These are phyloP conservation scores for Sergeia podlipaevii DNA, from an alignment of 208 protist species.

Conservation along the genomic window DNA sequence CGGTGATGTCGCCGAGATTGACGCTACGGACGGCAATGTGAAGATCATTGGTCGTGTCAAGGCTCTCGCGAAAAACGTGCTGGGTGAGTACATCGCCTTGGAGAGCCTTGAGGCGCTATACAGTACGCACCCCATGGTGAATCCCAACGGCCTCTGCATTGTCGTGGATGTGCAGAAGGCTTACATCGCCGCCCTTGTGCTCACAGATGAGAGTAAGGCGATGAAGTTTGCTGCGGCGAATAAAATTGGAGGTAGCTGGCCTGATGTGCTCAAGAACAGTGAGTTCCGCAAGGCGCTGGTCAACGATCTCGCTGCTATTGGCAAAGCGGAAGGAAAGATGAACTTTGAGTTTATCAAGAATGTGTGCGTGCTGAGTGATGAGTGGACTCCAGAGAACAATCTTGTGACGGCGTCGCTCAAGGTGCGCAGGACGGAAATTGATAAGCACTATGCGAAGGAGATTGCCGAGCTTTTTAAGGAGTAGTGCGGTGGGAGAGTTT, in stretches of 20 bases:
- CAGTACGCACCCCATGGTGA: constrained; percentile 35
- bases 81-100: constrained; percentile 90
- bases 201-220: constrained; percentile 60
- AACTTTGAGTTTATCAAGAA: constrained; percentile 59
- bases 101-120: constrained; percentile 78
- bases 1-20: constrained; percentile 82
- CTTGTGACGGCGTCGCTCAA: constrained; percentile 78
- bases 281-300: constrained; percentile 33
- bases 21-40: constrained; percentile 29
- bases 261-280: constrained; percentile 23
- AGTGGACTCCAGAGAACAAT: constrained; percentile 87
- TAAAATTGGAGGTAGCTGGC: constrained; percentile 23
- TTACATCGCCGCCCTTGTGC: constrained; percentile 59
- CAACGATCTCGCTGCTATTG: constrained; percentile 26
- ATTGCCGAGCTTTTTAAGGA: constrained; percentile 60
- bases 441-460: constrained; percentile 48
- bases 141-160: constrained; percentile 64
- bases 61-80: constrained; percentile 81
- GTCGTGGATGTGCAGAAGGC: constrained; percentile 50
- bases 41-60: constrained; percentile 85
- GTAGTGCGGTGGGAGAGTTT: no score
- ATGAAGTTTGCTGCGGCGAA: constrained; percentile 39
- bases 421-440: constrained; percentile 59
- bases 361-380: constrained; percentile 56
- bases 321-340: constrained; percentile 45